Percentiles rank a stretch among this genome's conserved stretches.
These are phyloP conservation scores for Wolfiporia cocos DNA, from an alignment of 1,284 basidiomycete species.

Conservation along the genomic window DNA sequence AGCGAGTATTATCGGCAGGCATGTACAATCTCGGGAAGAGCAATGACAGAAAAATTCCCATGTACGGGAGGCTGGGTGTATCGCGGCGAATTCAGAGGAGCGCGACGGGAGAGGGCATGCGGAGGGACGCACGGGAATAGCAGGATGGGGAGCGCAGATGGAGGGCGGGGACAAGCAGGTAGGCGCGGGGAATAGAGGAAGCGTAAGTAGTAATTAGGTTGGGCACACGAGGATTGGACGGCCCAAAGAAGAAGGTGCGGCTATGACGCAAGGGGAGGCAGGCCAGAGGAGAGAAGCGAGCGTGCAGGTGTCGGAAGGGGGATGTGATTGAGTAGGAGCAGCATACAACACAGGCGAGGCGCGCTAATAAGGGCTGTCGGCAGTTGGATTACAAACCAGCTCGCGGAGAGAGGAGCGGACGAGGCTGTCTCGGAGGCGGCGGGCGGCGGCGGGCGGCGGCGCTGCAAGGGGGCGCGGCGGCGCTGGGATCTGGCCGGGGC, in stretches of 20 bases:
- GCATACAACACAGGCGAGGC: too few relatives aligned
- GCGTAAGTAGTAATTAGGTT: conserved; percentile 5
- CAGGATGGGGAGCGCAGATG: conserved; percentile 7
- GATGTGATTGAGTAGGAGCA: conserved; percentile 2
- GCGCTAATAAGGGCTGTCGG: too few relatives aligned
- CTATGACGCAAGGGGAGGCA: conserved; percentile 28
- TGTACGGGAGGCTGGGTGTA: conserved; percentile 13
- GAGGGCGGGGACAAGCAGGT: conserved; percentile 14
- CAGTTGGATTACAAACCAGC: conserved; percentile 1
- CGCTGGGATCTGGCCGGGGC: conserved; percentile 9
- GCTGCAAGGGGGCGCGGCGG: conserved; percentile 7
- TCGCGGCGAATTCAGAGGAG: background rate
- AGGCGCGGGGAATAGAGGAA: conserved; percentile 15
- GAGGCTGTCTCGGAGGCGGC: background rate
- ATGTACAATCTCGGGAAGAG: conserved; percentile 27
- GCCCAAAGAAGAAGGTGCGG: conserved; percentile 23
- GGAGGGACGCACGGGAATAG: conserved; percentile 10
- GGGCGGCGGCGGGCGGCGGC: conserved; percentile 3
- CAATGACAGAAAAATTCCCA: conserved; percentile 29
- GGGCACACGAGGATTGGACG: conserved; percentile 11
- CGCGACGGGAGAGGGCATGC: conserved; percentile 3
- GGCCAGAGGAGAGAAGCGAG: conserved; percentile 10
- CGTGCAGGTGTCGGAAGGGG: conserved; percentile 5
- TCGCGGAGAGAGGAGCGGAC: conserved; percentile 5
- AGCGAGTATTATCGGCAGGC: conserved; percentile 20